Base-by-base conservation (phyloP, 1,139 yeast species). In the Debaryomyces nepalensis region DNA sequence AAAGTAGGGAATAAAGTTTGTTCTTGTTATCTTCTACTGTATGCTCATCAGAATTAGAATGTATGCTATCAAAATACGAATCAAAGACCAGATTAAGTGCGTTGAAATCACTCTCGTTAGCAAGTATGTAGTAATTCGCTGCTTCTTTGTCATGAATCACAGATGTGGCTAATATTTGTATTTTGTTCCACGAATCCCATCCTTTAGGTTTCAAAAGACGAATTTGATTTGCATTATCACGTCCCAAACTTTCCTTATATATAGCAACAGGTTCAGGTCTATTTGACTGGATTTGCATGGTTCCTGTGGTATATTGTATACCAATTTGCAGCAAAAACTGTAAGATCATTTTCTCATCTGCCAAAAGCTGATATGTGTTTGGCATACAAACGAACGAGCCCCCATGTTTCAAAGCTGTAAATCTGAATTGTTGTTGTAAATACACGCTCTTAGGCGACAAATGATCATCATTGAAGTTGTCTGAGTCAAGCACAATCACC, bases 391-490 rank as follows among this genome's bases (percentile, higher is more conserved):
- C 45, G 12, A 73, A 54, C 2, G 68, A 53, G 1, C 65, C 72
- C 0, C 72, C 76, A 51, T 76, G 77, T 26, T 69, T 64, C 38
- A 80, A 54, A 9, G 79, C 67, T 0, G 81, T 46, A 7, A 73
- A 60, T 29, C 95, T 68, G 22, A 82, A 49, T 33, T 69, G 53
- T 51, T 84, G 87, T 53, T 85, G 89, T 2, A 72, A 53, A 21
- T 50, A 50, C 9, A 66, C 55, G 22, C 55, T 52, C 9, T 47
- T 46, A 4, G 59, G 51, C 0, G 62, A 44, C 15, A 66, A 48
- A 31, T 54, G 57, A 32, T 57, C 61, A 11, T 45, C 46, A 5
- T 49, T 53, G 6, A 59, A 37, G 14, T 37, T 22, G 2, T 31
- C 27, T 3, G 61, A 40, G 34, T 63, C 58, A 18, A 63, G 38